Evolutionary conservation across 345 rosid species (phyloP), one percentile per base, ranked within the genome.

Genomic region (Theobroma cacao): DNA sequence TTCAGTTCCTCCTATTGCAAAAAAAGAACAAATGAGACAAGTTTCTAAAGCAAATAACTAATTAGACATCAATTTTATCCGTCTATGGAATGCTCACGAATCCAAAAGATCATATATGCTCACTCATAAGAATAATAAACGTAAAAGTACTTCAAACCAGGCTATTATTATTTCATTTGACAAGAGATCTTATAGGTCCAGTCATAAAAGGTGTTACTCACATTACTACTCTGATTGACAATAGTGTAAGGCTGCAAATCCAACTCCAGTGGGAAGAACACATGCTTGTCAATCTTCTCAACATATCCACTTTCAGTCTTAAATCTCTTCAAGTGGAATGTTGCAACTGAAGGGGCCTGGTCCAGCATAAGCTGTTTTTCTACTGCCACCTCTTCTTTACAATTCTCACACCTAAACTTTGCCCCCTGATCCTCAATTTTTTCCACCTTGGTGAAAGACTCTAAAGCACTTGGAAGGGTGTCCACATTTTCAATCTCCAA

Each of bases 291-390:
- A 61, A 93, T 89, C 88, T 97, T 97, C 80, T 88, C 91, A 81
- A 91, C 84, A 72, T 11, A 82, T n/a, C 96, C 98, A n/a, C n/a
- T n/a, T 81, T 89, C 90, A 62, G 75, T 86, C 82, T 94, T 94
- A 88, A 97, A 97, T 83, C 98, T 91, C 86, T 97, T 97, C 74
- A 97, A 83, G 83, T 91, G 97, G 74, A 97, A 87, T 78, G 91
- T 81, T 59, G 91, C 94, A 84, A 94, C 83, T 52, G 79, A 53
- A 53, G 99, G 97, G 45, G 84, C 88, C 79, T 80, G 86, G 52
- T 90, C 95, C 77, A 97, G 82, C 86, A 85, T 77, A 78, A 97
- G 93, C 73, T 91, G 97, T 80, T 94, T 97, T 86, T 90, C 94
- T 87, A 84, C 86, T 0, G 88, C 80, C 28, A 90, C 97, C 79